Evolutionary conservation across 2,329 filamentous ascomycete genomes (phyloP), one percentile per base, ranked within the genome.

Genomic region (Aspergillus piperis): DNA sequence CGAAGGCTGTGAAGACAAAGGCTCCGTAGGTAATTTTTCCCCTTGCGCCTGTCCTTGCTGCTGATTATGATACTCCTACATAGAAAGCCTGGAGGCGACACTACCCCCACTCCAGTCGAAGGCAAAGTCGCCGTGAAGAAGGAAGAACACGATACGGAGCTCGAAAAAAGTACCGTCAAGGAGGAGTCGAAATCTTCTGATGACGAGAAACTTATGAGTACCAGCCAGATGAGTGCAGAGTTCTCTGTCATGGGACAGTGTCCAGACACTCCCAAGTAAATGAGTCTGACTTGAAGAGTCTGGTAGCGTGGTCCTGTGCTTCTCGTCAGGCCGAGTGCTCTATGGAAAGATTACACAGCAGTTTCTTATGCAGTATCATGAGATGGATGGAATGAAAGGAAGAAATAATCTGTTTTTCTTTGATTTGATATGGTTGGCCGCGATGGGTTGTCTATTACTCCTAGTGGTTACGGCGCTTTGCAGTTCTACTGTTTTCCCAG

Each of bases 171-270:
- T 36, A 5, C 32, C 11, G 1, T 17, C 47, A 50, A 50, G 47
- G 30, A 50, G 25, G 47, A 30, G 25, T 25, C 10, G 11, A 23
- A 30, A 3, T 27, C 23, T 8, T 49, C 19, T 13, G 61, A 58
- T 17, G 60, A 61, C 11, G 60, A 67, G 19, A 42, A 58, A 13
- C 27, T 52, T 11, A 39, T 64, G 47, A 21, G 38, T 11, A 39
- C 54, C 8, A 36, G 59, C 36, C 57, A 66, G 10, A 23, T 66
- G 15, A 62, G 64, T 8, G 60, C 42, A 8, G 61, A 68, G 25
- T 54, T 66, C 15, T 51, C 55, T 5, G 61, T 41, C 7, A 60
- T 65, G 61, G 58, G 58, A 3, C 11, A 13, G 32, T 11, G 5
- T 11, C 32, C 32, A 13, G 11, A 36, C 2, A 15, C 32, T 36